These are phyloP conservation scores for Ophiosphaerella korrae DNA, from an alignment of 2,329 filamentous ascomycete species.

Conservation along the genomic window DNA sequence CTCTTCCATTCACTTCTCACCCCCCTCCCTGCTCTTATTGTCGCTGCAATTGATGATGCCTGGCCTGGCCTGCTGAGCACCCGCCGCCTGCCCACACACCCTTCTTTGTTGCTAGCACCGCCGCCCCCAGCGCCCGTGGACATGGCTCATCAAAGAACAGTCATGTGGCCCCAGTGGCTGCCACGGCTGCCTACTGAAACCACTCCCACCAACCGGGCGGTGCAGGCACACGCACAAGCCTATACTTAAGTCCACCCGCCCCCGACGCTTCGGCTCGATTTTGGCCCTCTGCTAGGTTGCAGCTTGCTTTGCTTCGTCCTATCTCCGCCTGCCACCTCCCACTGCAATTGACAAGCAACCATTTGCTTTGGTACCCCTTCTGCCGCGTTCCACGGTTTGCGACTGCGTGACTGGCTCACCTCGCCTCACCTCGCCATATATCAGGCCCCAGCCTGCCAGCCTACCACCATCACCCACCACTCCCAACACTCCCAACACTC, in stretches of 20 bases:
- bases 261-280: constrained; percentile 29
- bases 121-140: neutral
- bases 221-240: constrained; percentile 11
- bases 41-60: constrained; percentile 27
- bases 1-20: constrained; percentile 38
- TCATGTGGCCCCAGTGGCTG: constrained; percentile 5
- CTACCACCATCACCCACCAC: constrained; percentile 27
- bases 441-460: constrained; percentile 1
- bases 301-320: constrained; percentile 23
- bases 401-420: constrained; percentile 12
- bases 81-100: constrained; percentile 26
- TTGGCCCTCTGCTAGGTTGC: constrained; percentile 17
- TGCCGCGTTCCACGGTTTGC: constrained; percentile 38
- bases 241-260: constrained; percentile 28
- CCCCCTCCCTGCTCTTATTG: neutral
- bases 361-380: constrained; percentile 29
- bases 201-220: constrained; percentile 12
- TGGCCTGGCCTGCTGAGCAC: constrained; percentile 25
- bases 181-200: constrained; percentile 20
- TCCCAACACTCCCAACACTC: constrained; percentile 14
- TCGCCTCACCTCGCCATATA: constrained; percentile 17
- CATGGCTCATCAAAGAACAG: constrained; percentile 9
- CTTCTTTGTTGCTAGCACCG: constrained; percentile 25
- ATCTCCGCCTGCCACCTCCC: constrained; percentile 31
- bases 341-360: constrained; percentile 29